Evolutionary conservation across 2,329 filamentous ascomycete genomes (phyloP).

Genomic region (Fusarium goolgardi): DNA sequence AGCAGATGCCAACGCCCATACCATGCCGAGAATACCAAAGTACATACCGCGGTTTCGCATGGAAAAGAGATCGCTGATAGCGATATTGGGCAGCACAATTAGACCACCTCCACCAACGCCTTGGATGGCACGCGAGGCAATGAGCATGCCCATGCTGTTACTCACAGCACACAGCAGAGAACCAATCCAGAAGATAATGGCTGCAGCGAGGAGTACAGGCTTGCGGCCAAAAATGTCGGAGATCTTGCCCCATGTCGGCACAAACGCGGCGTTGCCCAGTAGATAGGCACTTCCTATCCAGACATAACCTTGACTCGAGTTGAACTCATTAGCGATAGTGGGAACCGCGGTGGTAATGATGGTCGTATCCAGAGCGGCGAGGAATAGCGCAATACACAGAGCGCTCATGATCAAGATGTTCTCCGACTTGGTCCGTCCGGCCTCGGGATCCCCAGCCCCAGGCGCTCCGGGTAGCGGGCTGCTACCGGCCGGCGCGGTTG

Average conservation of each 20-base stretch:
- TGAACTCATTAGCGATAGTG: constrained; percentile 71
- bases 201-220: constrained; percentile 63
- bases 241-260: constrained; percentile 76
- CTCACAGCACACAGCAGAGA: constrained; percentile 66
- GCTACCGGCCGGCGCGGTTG: constrained; percentile 17
- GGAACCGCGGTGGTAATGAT: constrained; percentile 76
- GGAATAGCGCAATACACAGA: constrained; percentile 60
- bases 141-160: constrained; percentile 62
- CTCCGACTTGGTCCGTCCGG: constrained; percentile 53
- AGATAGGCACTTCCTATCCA: constrained; percentile 83
- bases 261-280: constrained; percentile 73
- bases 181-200: constrained; percentile 65
- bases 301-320: constrained; percentile 76
- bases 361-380: constrained; percentile 68
- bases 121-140: constrained; percentile 67
- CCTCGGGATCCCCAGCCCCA: constrained; percentile 49
- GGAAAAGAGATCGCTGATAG: constrained; percentile 67
- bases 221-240: constrained; percentile 70
- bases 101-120: constrained; percentile 68
- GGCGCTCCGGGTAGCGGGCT: constrained; percentile 20
- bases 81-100: constrained; percentile 70
- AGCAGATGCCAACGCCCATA: constrained; percentile 74
- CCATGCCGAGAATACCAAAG: constrained; percentile 64
- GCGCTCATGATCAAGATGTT: constrained; percentile 56
- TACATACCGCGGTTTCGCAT: constrained; percentile 63